Conservation (phyloP, 2,329 filamentous ascomycete species). For the Aspergillus amoenus region DNA sequence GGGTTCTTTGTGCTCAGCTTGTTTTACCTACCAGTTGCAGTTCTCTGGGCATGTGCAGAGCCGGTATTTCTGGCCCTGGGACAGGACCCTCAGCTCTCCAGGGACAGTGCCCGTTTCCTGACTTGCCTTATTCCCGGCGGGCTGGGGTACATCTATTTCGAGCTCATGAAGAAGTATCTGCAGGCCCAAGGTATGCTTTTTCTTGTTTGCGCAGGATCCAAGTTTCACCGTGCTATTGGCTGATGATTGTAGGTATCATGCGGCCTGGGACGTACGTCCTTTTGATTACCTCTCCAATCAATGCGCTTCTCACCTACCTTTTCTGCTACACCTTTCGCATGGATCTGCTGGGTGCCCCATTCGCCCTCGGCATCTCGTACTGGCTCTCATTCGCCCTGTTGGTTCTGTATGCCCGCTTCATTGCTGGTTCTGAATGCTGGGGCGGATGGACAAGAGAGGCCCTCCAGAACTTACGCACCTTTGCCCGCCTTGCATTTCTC, state of each 20-base stretch:
- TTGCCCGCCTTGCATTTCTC: constrained; percentile 71
- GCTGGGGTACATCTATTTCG: constrained; percentile 84
- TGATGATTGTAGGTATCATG: constrained; percentile 54
- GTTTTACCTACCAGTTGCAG: constrained; percentile 71
- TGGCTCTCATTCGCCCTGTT: constrained; percentile 80
- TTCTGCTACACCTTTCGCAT: constrained; percentile 71
- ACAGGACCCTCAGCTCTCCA: constrained; percentile 74
- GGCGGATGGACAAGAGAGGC: constrained; percentile 68
- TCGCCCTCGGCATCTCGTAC: constrained; percentile 82
- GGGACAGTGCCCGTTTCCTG: constrained; percentile 71
- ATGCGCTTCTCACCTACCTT: constrained; percentile 60
- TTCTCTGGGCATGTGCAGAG: constrained; percentile 74
- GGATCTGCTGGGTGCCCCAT: constrained; percentile 73
- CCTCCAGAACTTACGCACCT: constrained; percentile 66
- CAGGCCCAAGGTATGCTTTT: constrained; percentile 52
- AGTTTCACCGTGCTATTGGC: too few species aligned
- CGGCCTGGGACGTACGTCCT: constrained; percentile 63
- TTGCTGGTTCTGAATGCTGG: constrained; percentile 75
- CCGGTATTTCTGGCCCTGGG: constrained; percentile 72
- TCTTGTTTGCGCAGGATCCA: background rate
- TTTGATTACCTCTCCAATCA: constrained; percentile 60
- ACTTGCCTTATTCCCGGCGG: constrained; percentile 75
- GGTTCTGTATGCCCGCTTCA: constrained; percentile 68
- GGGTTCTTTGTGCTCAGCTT: constrained; percentile 68
- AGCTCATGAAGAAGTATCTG: constrained; percentile 67